Conservation (phyloP, 2,329 filamentous ascomycete species). For the Venturia aucupariae region DNA sequence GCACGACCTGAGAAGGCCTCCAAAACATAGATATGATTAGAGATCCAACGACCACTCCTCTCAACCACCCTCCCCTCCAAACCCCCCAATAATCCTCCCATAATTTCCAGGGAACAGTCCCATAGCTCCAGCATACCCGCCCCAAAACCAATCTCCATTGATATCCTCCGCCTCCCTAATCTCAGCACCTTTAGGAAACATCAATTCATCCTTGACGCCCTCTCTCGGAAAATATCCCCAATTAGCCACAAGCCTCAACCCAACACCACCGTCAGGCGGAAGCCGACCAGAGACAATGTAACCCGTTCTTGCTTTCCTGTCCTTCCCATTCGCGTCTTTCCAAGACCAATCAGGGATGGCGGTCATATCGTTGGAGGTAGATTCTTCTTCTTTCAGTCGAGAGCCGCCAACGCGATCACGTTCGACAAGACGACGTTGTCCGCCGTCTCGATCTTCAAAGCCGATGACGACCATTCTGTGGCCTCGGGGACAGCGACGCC, state of each 20-base stretch:
- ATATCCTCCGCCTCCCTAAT: slow-evolving; percentile 76
- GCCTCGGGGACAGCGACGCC: slow-evolving; percentile 70
- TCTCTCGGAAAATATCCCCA: slow-evolving; percentile 72
- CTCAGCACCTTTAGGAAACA: slow-evolving; percentile 76
- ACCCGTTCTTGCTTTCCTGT: slow-evolving; percentile 14
- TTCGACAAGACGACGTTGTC: slow-evolving; percentile 58
- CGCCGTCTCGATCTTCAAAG: slow-evolving; percentile 60
- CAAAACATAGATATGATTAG: not conserved
- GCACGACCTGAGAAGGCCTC: not conserved
- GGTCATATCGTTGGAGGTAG: not conserved
- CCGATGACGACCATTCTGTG: slow-evolving; percentile 79
- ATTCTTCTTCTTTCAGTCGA: slow-evolving; percentile 53
- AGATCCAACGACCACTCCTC: not conserved
- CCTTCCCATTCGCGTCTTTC: slow-evolving; percentile 27
- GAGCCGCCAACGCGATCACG: slow-evolving; percentile 70
- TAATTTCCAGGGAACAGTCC: slow-evolving; percentile 77
- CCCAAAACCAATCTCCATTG: slow-evolving; percentile 86
- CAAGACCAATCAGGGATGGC: slow-evolving; percentile 24
- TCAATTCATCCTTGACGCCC: slow-evolving; percentile 60
- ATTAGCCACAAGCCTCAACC: slow-evolving; percentile 51
- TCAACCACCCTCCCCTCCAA: slow-evolving; percentile 1
- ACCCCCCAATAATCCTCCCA: slow-evolving; percentile 44
- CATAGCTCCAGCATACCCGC: slow-evolving; percentile 69
- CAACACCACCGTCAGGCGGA: slow-evolving; percentile 68
- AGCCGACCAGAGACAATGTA: slow-evolving; percentile 33